These are phyloP conservation scores for Cytidiella melzeri DNA, from an alignment of 768 basidiomycete genomes.

Conservation along the genomic window DNA sequence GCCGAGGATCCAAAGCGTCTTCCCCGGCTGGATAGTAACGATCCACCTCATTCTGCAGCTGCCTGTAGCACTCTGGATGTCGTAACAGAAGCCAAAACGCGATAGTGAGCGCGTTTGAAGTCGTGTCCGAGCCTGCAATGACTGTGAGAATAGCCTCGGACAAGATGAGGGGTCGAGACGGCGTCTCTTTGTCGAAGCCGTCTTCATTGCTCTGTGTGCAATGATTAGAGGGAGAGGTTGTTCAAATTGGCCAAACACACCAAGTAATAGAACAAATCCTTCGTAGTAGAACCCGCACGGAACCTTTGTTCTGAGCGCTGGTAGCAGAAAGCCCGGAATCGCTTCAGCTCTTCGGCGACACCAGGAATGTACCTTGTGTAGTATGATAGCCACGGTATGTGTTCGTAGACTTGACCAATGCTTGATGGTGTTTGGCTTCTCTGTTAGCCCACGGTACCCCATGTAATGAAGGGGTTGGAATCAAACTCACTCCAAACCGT, in stretches of 20 bases:
- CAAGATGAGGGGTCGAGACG: conserved; percentile 25
- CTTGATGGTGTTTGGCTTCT: conserved; percentile 1
- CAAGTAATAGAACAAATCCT: conserved; percentile 39
- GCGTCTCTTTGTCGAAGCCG: conserved; percentile 20
- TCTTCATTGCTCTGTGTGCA: conserved; percentile 23
- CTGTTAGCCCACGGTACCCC: not conserved
- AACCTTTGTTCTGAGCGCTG: conserved; percentile 14
- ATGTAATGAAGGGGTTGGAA: no score
- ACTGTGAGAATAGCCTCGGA: conserved; percentile 34
- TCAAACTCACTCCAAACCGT: conserved; percentile 25
- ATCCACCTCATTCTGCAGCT: conserved; percentile 39
- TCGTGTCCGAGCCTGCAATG: conserved; percentile 46
- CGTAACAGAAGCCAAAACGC: conserved; percentile 35
- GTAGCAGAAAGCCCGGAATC: conserved; percentile 15
- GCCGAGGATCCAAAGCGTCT: conserved; percentile 21
- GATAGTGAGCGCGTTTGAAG: conserved; percentile 33
- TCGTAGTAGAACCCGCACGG: conserved; percentile 15
- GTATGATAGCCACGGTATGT: conserved; percentile 12
- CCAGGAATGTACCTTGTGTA: conserved; percentile 2
- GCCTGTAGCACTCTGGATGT: conserved; percentile 31
- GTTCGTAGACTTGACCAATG: conserved; percentile 1
- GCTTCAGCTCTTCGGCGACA: conserved; percentile 15
- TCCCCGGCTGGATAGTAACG: conserved; percentile 22
- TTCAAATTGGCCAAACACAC: conserved; percentile 20
- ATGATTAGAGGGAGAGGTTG: not conserved